Base-by-base conservation (phyloP, 2,329 filamentous ascomycete genomes). In the Pyrenophora seminiperda region DNA sequence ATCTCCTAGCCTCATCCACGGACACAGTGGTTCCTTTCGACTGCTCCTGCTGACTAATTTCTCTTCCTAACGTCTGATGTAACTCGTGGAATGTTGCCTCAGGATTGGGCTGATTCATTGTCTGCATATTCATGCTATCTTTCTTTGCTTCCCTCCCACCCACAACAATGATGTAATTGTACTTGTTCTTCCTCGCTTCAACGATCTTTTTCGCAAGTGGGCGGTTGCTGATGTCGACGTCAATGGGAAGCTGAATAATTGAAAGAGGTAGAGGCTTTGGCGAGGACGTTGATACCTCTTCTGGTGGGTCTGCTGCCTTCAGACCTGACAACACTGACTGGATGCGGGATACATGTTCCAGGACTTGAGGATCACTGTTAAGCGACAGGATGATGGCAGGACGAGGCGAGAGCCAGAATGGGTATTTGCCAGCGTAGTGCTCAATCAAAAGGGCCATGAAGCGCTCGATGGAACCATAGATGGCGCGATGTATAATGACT, bases 391-490 rank as follows among this genome's bases (percentile, higher is more conserved):
- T 81, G 37, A 88, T 83, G 33, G 84, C 86, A 66, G 94, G 91
- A 5, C 85, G 83, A 1, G 91, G 91, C 47, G 89, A 92, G 7
- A 96, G 79, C 91, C 91, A 96, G 70, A 96, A 93, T 3, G 91
- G 91, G 84, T 90, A 95, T 54, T 56, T 68, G 13, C 89, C 89
- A 48, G 87, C 81, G 62, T 92, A 90, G 59, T 90, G 87, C 73
- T 96, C 91, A 47, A 94, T 92, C 32, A 96, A 74, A 11, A 96
- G 78, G 3, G 91, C 91, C 81, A 96, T 87, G 54, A 96, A 84
- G 37, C 91, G 83, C 73, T 96, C 91, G 4, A 95, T 81, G 0
- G 89, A 94, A 13, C 91, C 91, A 42, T 95, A 81, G 29, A 96
- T 88, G 11, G 91, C 91, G 41, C 91, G 84, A 69, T 96, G 91